phyloP scores from a whole-genome alignment of 495 filamentous ascomycete genomes.

The Aspergillus wentii region DNA sequence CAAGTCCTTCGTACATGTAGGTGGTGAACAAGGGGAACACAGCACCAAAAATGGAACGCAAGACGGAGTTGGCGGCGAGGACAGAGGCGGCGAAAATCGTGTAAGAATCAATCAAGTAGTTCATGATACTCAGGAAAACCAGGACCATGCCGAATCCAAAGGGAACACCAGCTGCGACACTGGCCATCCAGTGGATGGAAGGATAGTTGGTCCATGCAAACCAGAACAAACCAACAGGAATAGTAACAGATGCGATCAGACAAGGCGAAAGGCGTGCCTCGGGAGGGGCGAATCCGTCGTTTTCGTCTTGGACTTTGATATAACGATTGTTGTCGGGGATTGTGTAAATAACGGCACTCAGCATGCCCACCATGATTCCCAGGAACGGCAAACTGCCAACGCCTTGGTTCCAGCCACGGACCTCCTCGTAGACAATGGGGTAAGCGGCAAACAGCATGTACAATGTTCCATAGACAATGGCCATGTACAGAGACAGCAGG shows the following conservation, averaged over 20 bases:
- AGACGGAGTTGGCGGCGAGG: conserved; percentile 70
- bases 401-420: conserved; percentile 71
- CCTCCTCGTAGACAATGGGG: conserved; percentile 70
- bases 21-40: conserved; percentile 81
- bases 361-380: conserved; percentile 81
- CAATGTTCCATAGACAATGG: conserved; percentile 69
- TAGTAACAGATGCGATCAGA: conserved; percentile 34
- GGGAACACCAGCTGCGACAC: conserved; percentile 58
- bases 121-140: conserved; percentile 72
- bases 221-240: conserved; percentile 54
- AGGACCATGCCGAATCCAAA: conserved; percentile 74
- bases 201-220: conserved; percentile 69
- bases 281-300: conserved; percentile 40
- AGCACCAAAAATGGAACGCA: conserved; percentile 69
- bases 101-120: conserved; percentile 78
- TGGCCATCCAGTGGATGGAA: conserved; percentile 63
- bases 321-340: conserved; percentile 50
- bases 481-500: conserved; percentile 66
- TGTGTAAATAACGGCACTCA: conserved; percentile 50
- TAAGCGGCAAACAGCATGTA: conserved; percentile 82
- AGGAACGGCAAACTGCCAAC: conserved; percentile 72
- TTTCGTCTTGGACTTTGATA: conserved; percentile 23
- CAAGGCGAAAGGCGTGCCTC: conserved; percentile 45
- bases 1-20: conserved; percentile 69
- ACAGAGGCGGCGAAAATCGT: conserved; percentile 79